These are phyloP conservation scores for Penicillium pancosmium DNA, from an alignment of 495 filamentous ascomycete genomes.

Conservation along the genomic window DNA sequence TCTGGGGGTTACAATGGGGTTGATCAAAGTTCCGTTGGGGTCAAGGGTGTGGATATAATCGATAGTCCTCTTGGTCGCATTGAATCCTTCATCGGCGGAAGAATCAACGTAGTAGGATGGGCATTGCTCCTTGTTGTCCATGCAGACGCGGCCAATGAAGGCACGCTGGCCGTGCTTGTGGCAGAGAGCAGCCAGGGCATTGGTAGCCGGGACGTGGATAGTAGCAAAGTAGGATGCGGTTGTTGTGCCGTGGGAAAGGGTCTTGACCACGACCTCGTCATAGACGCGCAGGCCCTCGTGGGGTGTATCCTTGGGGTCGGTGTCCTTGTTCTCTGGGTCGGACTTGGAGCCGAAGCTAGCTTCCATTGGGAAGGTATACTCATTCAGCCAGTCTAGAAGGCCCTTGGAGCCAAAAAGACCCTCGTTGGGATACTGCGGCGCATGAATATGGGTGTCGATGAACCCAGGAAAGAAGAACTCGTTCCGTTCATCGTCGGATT, in stretches of 20 bases:
- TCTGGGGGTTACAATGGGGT: slow-evolving; percentile 82
- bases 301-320: slow-evolving; percentile 26
- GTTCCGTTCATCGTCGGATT: slow-evolving; percentile 39
- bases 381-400: slow-evolving; percentile 87
- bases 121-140: slow-evolving; percentile 67
- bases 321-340: slow-evolving; percentile 18
- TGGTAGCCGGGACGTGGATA: slow-evolving; percentile 77
- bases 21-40: slow-evolving; percentile 57
- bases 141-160: slow-evolving; percentile 88
- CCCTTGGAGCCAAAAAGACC: slow-evolving; percentile 91
- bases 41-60: slow-evolving; percentile 68
- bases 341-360: slow-evolving; percentile 55
- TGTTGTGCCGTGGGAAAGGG: slow-evolving; percentile 87
- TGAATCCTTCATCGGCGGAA: slow-evolving; percentile 54
- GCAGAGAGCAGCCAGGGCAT: slow-evolving; percentile 83
- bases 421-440: slow-evolving; percentile 88
- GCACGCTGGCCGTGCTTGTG: slow-evolving; percentile 78
- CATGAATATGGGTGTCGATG: slow-evolving; percentile 93
- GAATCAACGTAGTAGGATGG: slow-evolving; percentile 77
- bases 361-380: slow-evolving; percentile 95
- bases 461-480: slow-evolving; percentile 94
- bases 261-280: slow-evolving; percentile 70
- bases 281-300: slow-evolving; percentile 64
- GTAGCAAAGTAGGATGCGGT: slow-evolving; percentile 92
- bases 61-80: slow-evolving; percentile 61